These are phyloP conservation scores for Suillus weaverae DNA, from an alignment of 768 basidiomycete species.

Conservation along the genomic window DNA sequence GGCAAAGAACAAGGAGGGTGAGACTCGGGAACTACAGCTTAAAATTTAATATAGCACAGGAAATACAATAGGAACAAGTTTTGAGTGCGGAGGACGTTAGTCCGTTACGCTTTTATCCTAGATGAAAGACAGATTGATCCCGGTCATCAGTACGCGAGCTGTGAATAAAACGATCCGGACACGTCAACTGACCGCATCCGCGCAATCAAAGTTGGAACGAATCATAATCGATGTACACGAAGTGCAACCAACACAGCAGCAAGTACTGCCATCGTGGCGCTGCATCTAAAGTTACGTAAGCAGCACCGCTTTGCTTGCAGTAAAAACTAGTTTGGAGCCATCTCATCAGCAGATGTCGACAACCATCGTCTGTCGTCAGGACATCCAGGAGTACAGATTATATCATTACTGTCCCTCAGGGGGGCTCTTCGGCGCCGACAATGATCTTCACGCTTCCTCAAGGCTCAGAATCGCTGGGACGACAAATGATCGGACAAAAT, in stretches of 20 bases:
- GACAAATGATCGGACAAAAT: not conserved
- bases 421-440: not conserved
- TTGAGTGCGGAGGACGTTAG: not conserved
- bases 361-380: slow-evolving; percentile 1
- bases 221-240: not conserved
- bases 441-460: not conserved
- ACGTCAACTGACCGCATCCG: not conserved
- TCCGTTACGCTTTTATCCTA: not conserved
- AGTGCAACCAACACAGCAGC: not conserved
- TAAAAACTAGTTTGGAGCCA: no score
- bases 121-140: not conserved
- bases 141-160: not conserved
- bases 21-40: not conserved
- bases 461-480: not conserved
- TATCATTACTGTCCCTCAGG: not conserved
- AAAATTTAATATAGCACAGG: not conserved
- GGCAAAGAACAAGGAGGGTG: not conserved
- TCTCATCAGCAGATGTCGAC: not conserved
- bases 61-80: not conserved
- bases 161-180: not conserved
- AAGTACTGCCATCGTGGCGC: slow-evolving; percentile 1
- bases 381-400: not conserved
- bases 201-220: not conserved
- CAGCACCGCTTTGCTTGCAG: not conserved
- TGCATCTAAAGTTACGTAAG: not conserved